Conservation (phyloP, 2,329 filamentous ascomycete genomes). For the Aureobasidium namibiae region DNA sequence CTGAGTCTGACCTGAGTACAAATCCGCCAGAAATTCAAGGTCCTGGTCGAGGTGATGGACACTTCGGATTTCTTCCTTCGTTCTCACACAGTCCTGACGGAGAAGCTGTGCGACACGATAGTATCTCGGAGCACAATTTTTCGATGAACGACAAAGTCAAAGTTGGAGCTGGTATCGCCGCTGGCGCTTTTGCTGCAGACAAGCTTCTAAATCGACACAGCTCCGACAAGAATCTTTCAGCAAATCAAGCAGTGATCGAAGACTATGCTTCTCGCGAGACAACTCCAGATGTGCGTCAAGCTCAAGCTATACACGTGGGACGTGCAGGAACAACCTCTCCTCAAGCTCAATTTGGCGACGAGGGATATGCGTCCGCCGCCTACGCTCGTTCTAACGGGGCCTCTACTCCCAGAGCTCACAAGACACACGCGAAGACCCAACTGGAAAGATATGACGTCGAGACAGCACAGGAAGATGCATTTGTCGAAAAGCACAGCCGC, state of each 20-base stretch:
- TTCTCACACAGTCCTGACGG: constrained; percentile 2
- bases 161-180: constrained; percentile 12
- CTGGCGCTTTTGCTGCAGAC: constrained; percentile 8
- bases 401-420: background rate
- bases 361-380: constrained; percentile 16
- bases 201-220: background rate
- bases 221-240: constrained; percentile 3
- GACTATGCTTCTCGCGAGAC: constrained; percentile 12
- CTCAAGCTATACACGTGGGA: constrained; percentile 8
- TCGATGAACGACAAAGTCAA: background rate
- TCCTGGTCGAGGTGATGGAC: background rate
- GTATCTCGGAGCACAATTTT: constrained; percentile 6
- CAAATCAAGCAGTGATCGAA: constrained; percentile 8
- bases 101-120: constrained; percentile 3
- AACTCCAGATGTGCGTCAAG: constrained; percentile 11
- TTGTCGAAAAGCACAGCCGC: constrained; percentile 45
- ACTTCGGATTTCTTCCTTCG: background rate
- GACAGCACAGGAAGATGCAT: constrained; percentile 38
- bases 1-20: constrained; percentile 61
- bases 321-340: constrained; percentile 10
- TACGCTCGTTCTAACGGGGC: constrained; percentile 16
- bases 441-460: constrained; percentile 31
- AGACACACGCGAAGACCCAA: background rate
- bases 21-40: constrained; percentile 48
- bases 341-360: constrained; percentile 13